Base-by-base conservation (phyloP, 331 rosid genomes). In the Saraca asoca region DNA sequence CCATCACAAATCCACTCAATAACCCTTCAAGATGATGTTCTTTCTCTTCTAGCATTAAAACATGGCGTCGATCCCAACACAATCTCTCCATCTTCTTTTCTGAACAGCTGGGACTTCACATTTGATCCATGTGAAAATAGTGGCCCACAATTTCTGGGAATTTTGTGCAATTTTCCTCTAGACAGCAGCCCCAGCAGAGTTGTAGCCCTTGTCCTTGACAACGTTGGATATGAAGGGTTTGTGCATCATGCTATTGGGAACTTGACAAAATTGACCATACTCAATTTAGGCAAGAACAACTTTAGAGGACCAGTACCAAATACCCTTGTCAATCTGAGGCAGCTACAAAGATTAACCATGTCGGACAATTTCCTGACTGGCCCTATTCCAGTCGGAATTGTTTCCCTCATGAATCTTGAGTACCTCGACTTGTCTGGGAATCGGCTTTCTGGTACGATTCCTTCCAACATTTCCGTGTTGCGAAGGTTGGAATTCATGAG, bases 261-360 rank as follows among this genome's bases (percentile, higher is more conserved):
- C 61, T 59, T 82, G 7, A 62, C 81, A 0, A 79, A 85, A 44
- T 58, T 78, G 37, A 78, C 78, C 29, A 13, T 59, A 4, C 66
- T 85, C 53, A 73, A 75, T 15, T 69, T 80, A 5, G 38, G 61
- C 70, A 69, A 52, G 41, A 85, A 85, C 82, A 72, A 75, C 2
- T 78, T 85, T 2, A 38, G 86, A 64, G 85, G 91, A 34, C 84
- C 84, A 9, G 15, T 85, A 11, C 84, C 84, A 1, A 38, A 48
- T 13, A 24, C 71, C 45, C 50, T 78, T 45, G 42, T 62, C 41
- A 78, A 75, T 17, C 64, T 82, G 31, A 80, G 35, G 16, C 72
- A 78, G 70, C 80, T 85, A 42, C 75, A 54, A 0, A 82, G 77
- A 29, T 74, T 85, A 7, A 67, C 75, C 14, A 12, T 82, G 12